phyloP scores from a whole-genome alignment of 192 early-diverging fungal species.

The Chytriomyces sp. region DNA sequence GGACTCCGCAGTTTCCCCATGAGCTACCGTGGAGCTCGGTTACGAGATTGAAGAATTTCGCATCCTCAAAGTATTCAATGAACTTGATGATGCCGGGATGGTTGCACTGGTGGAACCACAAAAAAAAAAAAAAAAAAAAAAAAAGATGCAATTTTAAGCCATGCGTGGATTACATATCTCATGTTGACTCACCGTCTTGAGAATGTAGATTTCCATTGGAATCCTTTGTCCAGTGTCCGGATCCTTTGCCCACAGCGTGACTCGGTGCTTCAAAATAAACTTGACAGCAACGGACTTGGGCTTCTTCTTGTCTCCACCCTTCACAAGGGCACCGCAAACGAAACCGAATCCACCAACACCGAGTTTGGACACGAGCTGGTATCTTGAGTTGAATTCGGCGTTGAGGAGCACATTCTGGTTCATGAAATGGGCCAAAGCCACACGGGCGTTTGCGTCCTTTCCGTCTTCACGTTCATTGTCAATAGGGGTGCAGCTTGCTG shows the following conservation, averaged over 20 bases:
- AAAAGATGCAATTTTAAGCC: no score
- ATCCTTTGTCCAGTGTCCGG: slow-evolving; percentile 34
- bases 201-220: slow-evolving; percentile 55
- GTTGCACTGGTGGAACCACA: background rate
- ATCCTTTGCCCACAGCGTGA: slow-evolving; percentile 50
- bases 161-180: no score
- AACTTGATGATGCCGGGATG: slow-evolving; percentile 16
- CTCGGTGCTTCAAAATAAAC: slow-evolving; percentile 55
- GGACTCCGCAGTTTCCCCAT: slow-evolving; percentile 11
- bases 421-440: background rate
- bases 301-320: slow-evolving; percentile 29
- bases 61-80: slow-evolving; percentile 18
- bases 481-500: no score
- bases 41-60: background rate
- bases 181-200: slow-evolving; percentile 50
- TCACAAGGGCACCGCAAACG: slow-evolving; percentile 61
- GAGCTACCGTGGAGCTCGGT: slow-evolving; percentile 23
- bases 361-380: slow-evolving; percentile 48
- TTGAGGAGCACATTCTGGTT: background rate
- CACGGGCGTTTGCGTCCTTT: no score
- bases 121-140: background rate
- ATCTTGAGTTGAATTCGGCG: background rate
- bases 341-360: slow-evolving; percentile 81
- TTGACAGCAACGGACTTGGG: slow-evolving; percentile 50
- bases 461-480: no score